Conservation (phyloP, 768 basidiomycete species). For the Sistotremastrum suecicum region DNA sequence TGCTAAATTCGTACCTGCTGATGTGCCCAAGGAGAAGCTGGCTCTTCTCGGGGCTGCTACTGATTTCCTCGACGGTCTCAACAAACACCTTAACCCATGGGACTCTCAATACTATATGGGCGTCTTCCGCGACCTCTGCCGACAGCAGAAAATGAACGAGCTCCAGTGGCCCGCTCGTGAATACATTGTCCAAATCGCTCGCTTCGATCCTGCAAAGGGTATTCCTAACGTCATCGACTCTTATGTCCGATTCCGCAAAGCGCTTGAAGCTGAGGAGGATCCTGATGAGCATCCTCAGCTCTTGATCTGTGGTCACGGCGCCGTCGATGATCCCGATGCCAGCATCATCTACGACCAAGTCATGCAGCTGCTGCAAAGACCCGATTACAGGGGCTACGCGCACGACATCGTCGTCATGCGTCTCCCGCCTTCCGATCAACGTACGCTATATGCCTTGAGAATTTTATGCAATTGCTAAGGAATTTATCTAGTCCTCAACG, state of each 20-base stretch:
- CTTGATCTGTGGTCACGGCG: conserved; percentile 79
- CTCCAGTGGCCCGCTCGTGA: conserved; percentile 69
- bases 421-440: conserved; percentile 71
- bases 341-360: conserved; percentile 81
- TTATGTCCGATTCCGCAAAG: conserved; percentile 68
- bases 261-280: conserved; percentile 28
- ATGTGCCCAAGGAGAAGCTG: conserved; percentile 60
- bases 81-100: conserved; percentile 75
- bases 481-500: conserved; percentile 53
- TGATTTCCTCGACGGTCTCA: conserved; percentile 88
- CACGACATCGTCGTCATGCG: conserved; percentile 66
- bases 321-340: conserved; percentile 91
- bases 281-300: conserved; percentile 56
- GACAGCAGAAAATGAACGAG: conserved; percentile 68
- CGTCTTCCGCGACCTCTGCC: conserved; percentile 66
- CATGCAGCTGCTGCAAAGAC: conserved; percentile 41
- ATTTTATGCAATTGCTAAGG: not conserved
- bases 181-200: conserved; percentile 85
- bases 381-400: conserved; percentile 36
- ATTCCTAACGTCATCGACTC: conserved; percentile 78
- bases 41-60: conserved; percentile 71
- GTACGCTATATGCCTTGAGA: conserved; percentile 26
- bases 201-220: conserved; percentile 84
- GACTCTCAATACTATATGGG: conserved; percentile 84
- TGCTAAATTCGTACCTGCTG: conserved; percentile 82